A percentile compares a stretch with the other conserved stretches of the same genome.
Evolutionary conservation across 2,329 filamentous ascomycete genomes (phyloP).

Genomic region (Neonectria sp.): DNA sequence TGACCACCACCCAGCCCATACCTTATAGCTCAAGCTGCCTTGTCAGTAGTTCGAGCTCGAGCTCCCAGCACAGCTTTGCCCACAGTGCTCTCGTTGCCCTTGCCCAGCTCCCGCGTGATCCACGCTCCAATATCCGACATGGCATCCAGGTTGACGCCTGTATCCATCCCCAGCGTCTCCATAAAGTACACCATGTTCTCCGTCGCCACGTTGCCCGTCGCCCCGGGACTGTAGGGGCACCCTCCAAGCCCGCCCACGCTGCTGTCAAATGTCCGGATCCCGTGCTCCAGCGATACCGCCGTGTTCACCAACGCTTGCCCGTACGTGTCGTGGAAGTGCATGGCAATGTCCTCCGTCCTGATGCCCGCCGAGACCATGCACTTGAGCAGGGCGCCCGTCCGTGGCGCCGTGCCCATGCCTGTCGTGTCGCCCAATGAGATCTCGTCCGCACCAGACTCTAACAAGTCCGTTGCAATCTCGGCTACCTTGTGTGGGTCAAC

Average conservation of each 20-base stretch:
- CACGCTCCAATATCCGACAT: conserved; percentile 79
- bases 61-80: conserved; percentile 75
- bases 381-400: conserved; percentile 75
- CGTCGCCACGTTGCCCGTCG: conserved; percentile 88
- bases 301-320: conserved; percentile 89
- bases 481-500: conserved; percentile 76
- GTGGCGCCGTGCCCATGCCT: conserved; percentile 87
- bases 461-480: conserved; percentile 76
- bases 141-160: conserved; percentile 78
- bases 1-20: no score
- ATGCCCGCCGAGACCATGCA: conserved; percentile 78
- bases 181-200: conserved; percentile 88
- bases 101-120: conserved; percentile 77
- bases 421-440: conserved; percentile 93
- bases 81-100: conserved; percentile 76
- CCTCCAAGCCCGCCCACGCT: conserved; percentile 87
- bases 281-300: conserved; percentile 82
- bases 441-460: conserved; percentile 92
- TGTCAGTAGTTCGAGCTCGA: conserved; percentile 50
- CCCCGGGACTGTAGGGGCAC: conserved; percentile 88
- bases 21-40: conserved; percentile 39
- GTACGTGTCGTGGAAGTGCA: conserved; percentile 93
- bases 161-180: conserved; percentile 81
- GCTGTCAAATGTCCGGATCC: conserved; percentile 84
- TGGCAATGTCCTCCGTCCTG: conserved; percentile 78